These are phyloP conservation scores for Cytidiella melzeri DNA, from an alignment of 768 basidiomycete genomes.

Conservation along the genomic window DNA sequence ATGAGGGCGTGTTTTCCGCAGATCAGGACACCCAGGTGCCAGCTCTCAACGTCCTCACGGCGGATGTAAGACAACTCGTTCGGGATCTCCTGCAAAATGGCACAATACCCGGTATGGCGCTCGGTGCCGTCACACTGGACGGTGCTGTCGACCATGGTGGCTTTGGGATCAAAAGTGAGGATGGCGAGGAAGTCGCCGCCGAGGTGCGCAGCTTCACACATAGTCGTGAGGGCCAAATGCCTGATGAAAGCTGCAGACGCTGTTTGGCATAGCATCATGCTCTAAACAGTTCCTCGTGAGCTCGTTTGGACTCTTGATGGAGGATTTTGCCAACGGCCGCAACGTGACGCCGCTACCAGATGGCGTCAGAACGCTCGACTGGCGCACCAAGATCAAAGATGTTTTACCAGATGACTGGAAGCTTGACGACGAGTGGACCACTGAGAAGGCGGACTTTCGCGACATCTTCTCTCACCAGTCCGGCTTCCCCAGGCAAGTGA, in stretches of 20 bases:
- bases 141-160: constrained; percentile 5
- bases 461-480: constrained; percentile 37
- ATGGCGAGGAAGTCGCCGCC: constrained; percentile 1
- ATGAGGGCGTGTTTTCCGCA: too few relatives aligned
- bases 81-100: background rate
- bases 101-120: constrained; percentile 4
- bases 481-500: constrained; percentile 31
- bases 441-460: constrained; percentile 27
- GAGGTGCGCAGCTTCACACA: constrained; percentile 6
- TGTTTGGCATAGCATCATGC: constrained; percentile 26
- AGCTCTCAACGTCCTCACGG: too few relatives aligned
- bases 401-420: constrained; percentile 37
- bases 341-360: constrained; percentile 22
- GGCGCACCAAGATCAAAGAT: constrained; percentile 27
- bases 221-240: background rate
- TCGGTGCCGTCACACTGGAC: constrained; percentile 4
- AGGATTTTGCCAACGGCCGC: constrained; percentile 24
- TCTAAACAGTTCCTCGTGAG: constrained; percentile 27
- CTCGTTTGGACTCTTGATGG: constrained; percentile 26
- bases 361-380: constrained; percentile 17
- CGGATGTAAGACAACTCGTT: background rate
- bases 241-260: constrained; percentile 16
- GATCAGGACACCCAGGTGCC: too few relatives aligned
- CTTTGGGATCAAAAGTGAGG: constrained; percentile 8
- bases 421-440: constrained; percentile 37